Evolutionary conservation across 148 eudicot genomes (phyloP), one percentile per base, ranked within the genome.

Genomic region (Rhododendron mucronatum): DNA sequence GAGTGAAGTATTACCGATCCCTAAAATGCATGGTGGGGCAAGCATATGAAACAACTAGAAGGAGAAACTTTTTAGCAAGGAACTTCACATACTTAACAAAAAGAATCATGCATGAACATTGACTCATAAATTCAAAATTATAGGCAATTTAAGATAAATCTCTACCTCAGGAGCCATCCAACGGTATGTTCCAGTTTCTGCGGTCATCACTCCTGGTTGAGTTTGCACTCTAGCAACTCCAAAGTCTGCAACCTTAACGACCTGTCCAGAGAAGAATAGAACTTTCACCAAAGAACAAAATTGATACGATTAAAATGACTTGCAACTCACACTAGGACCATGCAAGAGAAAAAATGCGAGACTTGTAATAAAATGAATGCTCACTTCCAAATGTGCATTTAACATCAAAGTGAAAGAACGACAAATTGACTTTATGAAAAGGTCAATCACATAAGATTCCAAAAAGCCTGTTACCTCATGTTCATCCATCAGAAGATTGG

Each of bases 101-200:
- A 26, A 11, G 15, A 33, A 39, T 8, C 28, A 20, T 28, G 44
- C 55, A 50, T 35, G 4, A 9, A n/a, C 67, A 67, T 6, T 20
- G 23, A 45, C 69, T 13, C 39, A 71, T 13, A 61, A 1, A 35
- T 18, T 59, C 50, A 82, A 37, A 39, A 37, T 30, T 71, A 71
- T 8, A 71, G 39, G 39, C 20, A 30, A 30, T 30, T 28, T 8
- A n/a, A 18, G 21, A 10, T 15, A 47, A 67, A 26, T 13, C 13
- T 30, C 45, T n/a, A 92, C 96, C 94, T 94, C 96, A 61, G 95
- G 96, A 75, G 96, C 96, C 96, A 94, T 94, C 95, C 96, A 94
- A 30, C 97, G 90, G 82, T 94, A 94, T 11, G 97, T 93, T 86
- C 95, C 95, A 78, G 94, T 94, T 89, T 94, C 95, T 57, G 93